Evolutionary conservation across 2,329 filamentous ascomycete species (phyloP).

Genomic region (Plectosphaerella sp.): DNA sequence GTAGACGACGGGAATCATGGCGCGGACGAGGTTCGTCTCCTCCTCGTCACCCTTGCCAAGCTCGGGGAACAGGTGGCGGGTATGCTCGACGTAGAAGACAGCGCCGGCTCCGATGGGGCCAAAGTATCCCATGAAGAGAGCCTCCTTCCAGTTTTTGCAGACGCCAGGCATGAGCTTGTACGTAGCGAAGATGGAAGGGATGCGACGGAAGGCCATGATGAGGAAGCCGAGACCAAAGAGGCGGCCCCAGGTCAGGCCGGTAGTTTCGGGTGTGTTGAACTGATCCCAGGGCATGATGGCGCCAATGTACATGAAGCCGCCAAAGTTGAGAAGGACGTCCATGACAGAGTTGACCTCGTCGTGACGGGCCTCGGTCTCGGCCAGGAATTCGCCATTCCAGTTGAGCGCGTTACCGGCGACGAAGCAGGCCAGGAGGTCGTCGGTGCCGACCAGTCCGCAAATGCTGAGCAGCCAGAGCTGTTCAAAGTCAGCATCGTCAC

Average conservation of each 20-base stretch:
- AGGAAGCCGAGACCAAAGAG: conserved; percentile 48
- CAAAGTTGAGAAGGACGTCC: conserved; percentile 55
- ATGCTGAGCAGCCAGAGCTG: conserved; percentile 51
- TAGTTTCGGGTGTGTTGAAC: conserved; percentile 43
- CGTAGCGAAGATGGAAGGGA: conserved; percentile 48
- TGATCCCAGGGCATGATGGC: conserved; percentile 49
- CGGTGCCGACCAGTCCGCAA: conserved; percentile 50
- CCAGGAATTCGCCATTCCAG: conserved; percentile 55
- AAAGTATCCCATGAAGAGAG: conserved; percentile 62
- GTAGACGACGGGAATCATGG: conserved; percentile 32
- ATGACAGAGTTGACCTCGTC: conserved; percentile 56
- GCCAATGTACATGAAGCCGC: conserved; percentile 55
- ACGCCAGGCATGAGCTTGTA: conserved; percentile 51
- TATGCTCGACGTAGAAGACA: conserved; percentile 63
- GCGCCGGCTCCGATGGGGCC: conserved; percentile 74
- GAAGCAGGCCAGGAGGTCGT: conserved; percentile 58
- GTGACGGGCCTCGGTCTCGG: conserved; percentile 48
- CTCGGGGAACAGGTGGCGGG: conserved; percentile 33
- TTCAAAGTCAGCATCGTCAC: background rate
- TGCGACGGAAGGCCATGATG: conserved; percentile 48
- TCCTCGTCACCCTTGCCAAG: conserved; percentile 25
- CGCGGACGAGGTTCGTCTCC: conserved; percentile 26
- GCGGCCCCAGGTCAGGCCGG: conserved; percentile 45
- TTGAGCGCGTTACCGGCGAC: conserved; percentile 55
- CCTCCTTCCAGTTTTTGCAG: conserved; percentile 48